Evolutionary conservation across 371 early-diverging fungal species (phyloP), one percentile per base, ranked within the genome.

Genomic region (Choanephora cucurbitarum): DNA sequence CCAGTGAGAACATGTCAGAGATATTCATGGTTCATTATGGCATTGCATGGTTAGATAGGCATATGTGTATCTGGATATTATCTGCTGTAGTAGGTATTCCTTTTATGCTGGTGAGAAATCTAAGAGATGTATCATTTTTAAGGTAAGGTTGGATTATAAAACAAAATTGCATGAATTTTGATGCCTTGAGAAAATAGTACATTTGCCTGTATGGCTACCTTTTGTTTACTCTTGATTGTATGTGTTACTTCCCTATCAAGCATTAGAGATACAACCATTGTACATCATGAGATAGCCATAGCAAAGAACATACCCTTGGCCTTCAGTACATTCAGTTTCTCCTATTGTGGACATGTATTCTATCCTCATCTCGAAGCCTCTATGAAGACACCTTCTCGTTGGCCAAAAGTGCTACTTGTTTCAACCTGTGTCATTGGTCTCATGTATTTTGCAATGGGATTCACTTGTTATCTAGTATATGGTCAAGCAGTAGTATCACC

Each of bases 331-430:
- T 85, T 91, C 44, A 89, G 86, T 42, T 90, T 90, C 58, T 83
- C 85, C 50, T 91, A 84, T 61, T 89, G 91, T 51, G 91, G 91
- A 24, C 91, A 90, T 64, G 82, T 86, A 21, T 83, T 91, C 44
- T 91, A 87, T 40, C 91, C 93, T 15, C 89, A 91, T 60, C 81
- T 93, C 21, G 91, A 92, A 64, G 80, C 80, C 23, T 87, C 90
- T 9, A 92, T 95, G 92, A 73, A 74, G 55, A 69, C 83, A 33
- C 94, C 92, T 49, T 70, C 79, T 54, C 58, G 80, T 28, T 95
- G 92, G 85, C 71, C 84, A 57, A 80, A 77, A 58, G 86, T 92
- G 9, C 63, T 92, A 17, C 57, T 83, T 6, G 74, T 79, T 13
- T 87, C 92, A 7, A 87, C 84, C 42, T 58, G 78, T 37, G 79